phyloP scores from a whole-genome alignment of 805 yeast species.

The Pichia membranifaciens region DNA sequence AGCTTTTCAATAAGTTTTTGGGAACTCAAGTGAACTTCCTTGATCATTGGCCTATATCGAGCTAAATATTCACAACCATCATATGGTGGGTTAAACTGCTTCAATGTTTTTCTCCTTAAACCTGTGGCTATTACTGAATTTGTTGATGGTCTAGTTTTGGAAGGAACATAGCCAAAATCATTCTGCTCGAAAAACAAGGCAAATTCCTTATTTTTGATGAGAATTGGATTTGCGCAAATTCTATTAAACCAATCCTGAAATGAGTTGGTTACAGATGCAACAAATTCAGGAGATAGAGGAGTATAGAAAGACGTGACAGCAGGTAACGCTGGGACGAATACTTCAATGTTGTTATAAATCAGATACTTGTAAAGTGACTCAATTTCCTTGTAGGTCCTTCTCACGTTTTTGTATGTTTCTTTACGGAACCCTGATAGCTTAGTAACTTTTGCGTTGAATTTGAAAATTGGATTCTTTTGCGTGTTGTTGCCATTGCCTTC shows the following conservation, averaged over 20 bases:
- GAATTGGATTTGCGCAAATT: constrained; percentile 65
- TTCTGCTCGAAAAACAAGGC: constrained; percentile 52
- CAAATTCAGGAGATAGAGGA: constrained; percentile 77
- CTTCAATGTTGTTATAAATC: constrained; percentile 78
- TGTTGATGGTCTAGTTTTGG: constrained; percentile 34
- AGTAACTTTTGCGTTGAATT: constrained; percentile 52
- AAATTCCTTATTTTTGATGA: constrained; percentile 82
- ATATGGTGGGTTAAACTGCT: constrained; percentile 87
- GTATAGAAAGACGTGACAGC: constrained; percentile 71
- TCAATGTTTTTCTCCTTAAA: constrained; percentile 77
- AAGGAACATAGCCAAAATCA: constrained; percentile 34
- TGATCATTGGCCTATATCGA: constrained; percentile 80
- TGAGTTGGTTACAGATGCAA: constrained; percentile 44
- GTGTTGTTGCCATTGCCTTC: constrained; percentile 57
- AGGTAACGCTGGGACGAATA: constrained; percentile 89
- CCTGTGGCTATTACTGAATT: constrained; percentile 69
- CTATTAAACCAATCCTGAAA: constrained; percentile 87
- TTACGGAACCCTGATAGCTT: constrained; percentile 77
- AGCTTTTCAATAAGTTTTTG: constrained; percentile 46
- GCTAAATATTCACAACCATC: constrained; percentile 81
- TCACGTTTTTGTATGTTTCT: constrained; percentile 58
- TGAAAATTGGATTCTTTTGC: constrained; percentile 71
- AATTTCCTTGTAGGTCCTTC: constrained; percentile 78
- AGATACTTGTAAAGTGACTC: constrained; percentile 70
- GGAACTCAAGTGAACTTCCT: constrained; percentile 58